Conservation (phyloP, 352 stramenopile species). For the Pythium phragmiticola region DNA sequence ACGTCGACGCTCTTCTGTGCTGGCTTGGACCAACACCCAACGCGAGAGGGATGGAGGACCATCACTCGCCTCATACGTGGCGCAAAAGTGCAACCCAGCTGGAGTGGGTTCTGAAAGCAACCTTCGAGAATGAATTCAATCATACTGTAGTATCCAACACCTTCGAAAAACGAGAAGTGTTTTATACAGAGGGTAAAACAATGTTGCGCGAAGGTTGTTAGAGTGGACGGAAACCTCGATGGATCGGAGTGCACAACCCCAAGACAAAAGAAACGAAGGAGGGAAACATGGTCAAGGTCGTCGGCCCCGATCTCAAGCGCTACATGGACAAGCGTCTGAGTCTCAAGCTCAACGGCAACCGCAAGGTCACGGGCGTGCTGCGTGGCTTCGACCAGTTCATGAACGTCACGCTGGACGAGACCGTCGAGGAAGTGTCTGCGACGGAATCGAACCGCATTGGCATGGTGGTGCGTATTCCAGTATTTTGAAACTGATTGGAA, state of each 20-base stretch:
- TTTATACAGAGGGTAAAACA: constrained; percentile 9
- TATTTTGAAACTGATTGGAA: not conserved
- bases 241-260: constrained; percentile 10
- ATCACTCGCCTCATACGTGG: constrained; percentile 24
- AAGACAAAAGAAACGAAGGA: constrained; percentile 13
- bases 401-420: constrained; percentile 96
- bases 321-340: constrained; percentile 96
- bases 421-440: constrained; percentile 86
- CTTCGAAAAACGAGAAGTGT: constrained; percentile 1
- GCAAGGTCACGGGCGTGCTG: constrained; percentile 92
- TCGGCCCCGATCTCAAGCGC: constrained; percentile 85
- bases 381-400: constrained; percentile 97
- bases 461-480: constrained; percentile 81
- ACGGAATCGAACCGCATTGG: constrained; percentile 89
- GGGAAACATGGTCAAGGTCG: constrained; percentile 67
- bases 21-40: constrained; percentile 12
- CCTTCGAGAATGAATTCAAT: constrained; percentile 17
- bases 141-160: constrained; percentile 4
- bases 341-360: constrained; percentile 94
- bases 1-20: not conserved
- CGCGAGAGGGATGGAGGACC: constrained; percentile 15
- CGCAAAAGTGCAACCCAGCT: constrained; percentile 18
- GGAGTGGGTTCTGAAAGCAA: constrained; percentile 8
- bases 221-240: not conserved
- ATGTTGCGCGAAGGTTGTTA: constrained; percentile 15